Percentiles rank a stretch among this genome's conserved stretches.
Evolutionary conservation across 306 rosid species (phyloP).

Genomic region (Boehmeria nivea): DNA sequence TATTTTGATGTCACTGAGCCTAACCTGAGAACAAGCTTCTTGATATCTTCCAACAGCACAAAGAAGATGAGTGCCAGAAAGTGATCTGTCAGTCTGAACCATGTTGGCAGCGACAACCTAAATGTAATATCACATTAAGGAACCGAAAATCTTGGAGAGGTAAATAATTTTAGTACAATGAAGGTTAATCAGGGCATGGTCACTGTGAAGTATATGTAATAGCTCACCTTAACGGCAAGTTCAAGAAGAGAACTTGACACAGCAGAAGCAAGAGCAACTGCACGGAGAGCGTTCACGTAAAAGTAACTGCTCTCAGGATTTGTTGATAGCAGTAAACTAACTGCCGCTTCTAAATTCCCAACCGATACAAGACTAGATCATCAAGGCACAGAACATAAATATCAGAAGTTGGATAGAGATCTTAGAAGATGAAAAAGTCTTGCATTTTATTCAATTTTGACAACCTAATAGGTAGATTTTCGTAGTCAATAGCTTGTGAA

Average conservation of each 20-base stretch:
- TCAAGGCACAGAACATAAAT: constrained; percentile 19
- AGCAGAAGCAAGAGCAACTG: constrained; percentile 94
- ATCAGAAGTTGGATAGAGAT: background rate
- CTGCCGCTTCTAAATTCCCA: constrained; percentile 92
- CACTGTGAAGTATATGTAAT: constrained; percentile 27
- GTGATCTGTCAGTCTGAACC: constrained; percentile 96
- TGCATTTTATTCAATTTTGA: background rate
- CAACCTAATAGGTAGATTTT: no score
- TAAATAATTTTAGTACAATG: constrained; percentile 14
- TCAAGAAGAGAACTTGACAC: constrained; percentile 91
- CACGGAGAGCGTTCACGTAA: constrained; percentile 84
- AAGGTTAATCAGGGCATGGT: constrained; percentile 11
- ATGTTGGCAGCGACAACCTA: constrained; percentile 99
- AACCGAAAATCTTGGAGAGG: constrained; percentile 19
- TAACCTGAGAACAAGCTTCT: constrained; percentile 99
- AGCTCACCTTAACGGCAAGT: constrained; percentile 93
- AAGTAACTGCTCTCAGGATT: constrained; percentile 95
- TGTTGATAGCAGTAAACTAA: constrained; percentile 91
- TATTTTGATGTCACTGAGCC: constrained; percentile 7
- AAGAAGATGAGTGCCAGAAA: constrained; percentile 95
- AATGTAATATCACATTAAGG: constrained; percentile 11
- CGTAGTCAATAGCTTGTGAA: no score
- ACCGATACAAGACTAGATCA: constrained; percentile 72
- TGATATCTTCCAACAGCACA: constrained; percentile 98
- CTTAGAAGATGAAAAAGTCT: constrained; percentile 2